Evolutionary conservation across 306 rosid species (phyloP).

Genomic region (Begonia peltatifolia): DNA sequence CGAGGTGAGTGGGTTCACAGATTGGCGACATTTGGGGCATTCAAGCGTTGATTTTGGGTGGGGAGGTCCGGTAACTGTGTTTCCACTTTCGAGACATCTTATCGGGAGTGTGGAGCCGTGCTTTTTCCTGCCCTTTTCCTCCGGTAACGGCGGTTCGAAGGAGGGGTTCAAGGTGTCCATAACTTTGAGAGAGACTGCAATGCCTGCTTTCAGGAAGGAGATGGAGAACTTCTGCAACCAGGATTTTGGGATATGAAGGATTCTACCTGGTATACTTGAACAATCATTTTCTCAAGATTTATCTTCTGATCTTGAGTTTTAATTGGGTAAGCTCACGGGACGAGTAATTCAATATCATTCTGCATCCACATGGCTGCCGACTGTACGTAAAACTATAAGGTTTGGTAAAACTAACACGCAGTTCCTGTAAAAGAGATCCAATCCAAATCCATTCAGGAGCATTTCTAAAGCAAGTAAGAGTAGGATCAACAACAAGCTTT

Average conservation of each 20-base stretch:
- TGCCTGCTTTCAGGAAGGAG: slow-evolving; percentile 43
- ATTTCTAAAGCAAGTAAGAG: no score
- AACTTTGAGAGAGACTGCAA: slow-evolving; percentile 29
- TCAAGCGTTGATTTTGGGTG: slow-evolving; percentile 84
- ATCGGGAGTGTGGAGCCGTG: slow-evolving; percentile 81
- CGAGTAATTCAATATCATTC: no score
- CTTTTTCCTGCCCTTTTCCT: slow-evolving; percentile 63
- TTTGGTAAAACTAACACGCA: no score
- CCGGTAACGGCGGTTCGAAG: slow-evolving; percentile 7
- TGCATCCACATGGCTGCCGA: no score
- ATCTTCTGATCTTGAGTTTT: no score
- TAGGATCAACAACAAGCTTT: no score
- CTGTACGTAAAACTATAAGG: no score
- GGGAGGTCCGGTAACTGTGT: slow-evolving; percentile 85
- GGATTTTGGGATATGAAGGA: slow-evolving; percentile 8
- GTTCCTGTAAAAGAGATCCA: no score
- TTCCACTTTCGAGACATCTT: slow-evolving; percentile 52
- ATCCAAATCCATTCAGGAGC: no score
- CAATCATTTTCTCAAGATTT: no score
- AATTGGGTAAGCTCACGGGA: no score
- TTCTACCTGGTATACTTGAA: no score
- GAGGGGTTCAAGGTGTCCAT: slow-evolving; percentile 62
- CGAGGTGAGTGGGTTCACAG: slow-evolving; percentile 75
- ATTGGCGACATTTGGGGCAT: slow-evolving; percentile 83
- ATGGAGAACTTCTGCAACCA: slow-evolving; percentile 27